Conservation (phyloP, 1,284 basidiomycete species). For the Boletus semigastroideus region DNA sequence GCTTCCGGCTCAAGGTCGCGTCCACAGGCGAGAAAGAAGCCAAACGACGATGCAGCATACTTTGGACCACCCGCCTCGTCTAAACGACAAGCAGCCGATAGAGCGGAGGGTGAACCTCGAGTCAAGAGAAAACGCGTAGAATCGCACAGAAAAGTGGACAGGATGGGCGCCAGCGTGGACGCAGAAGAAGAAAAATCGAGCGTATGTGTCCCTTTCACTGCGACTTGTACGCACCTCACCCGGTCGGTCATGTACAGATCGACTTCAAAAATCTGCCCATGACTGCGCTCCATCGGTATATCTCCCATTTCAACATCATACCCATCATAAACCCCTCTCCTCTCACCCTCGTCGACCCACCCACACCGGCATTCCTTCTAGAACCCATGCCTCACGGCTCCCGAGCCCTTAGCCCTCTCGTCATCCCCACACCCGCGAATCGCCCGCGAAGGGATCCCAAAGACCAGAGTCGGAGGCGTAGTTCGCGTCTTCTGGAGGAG, state of each 20-base stretch:
- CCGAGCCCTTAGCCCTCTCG: constrained; percentile 48
- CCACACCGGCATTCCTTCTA: constrained; percentile 59
- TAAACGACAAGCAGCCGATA: constrained; percentile 60
- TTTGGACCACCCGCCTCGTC: constrained; percentile 51
- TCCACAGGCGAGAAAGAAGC: constrained; percentile 55
- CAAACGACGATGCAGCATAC: constrained; percentile 63
- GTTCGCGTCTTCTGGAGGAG: constrained; percentile 68
- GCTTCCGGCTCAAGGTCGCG: constrained; percentile 54
- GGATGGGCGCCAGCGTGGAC: constrained; percentile 15
- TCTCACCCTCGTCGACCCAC: constrained; percentile 62
- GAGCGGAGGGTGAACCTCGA: constrained; percentile 63
- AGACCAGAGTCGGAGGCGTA: constrained; percentile 57
- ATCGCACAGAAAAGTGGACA: constrained; percentile 30
- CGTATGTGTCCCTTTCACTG: constrained; percentile 32
- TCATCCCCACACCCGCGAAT: constrained; percentile 56
- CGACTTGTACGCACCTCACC: constrained; percentile 14
- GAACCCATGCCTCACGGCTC: constrained; percentile 46
- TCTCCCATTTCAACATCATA: constrained; percentile 66
- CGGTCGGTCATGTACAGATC: constrained; percentile 44
- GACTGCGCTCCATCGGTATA: constrained; percentile 62
- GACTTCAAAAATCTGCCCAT: constrained; percentile 67
- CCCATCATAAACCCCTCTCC: constrained; percentile 70
- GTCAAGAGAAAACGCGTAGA: constrained; percentile 70
- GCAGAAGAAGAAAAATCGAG: constrained; percentile 39
- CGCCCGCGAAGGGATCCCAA: constrained; percentile 64